These are phyloP conservation scores for Cyclotella kingstonii DNA, from an alignment of 108 stramenopile species.

Conservation along the genomic window DNA sequence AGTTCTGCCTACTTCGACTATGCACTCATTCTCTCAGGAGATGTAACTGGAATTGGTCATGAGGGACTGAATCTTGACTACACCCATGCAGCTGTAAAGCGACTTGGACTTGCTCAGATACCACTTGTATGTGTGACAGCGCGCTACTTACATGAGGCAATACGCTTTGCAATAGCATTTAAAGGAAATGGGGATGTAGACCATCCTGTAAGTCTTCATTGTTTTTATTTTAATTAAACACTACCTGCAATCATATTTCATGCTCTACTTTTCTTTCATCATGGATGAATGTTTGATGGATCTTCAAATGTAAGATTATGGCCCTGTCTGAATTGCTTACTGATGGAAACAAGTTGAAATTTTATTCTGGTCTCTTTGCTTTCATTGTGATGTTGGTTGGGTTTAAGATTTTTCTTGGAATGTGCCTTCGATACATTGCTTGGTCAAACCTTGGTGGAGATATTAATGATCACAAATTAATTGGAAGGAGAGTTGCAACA, in stretches of 20 bases:
- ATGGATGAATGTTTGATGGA: too few relatives aligned
- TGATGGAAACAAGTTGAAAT: slow-evolving; percentile 28
- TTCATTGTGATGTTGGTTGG: slow-evolving; percentile 25
- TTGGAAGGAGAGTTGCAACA: background rate
- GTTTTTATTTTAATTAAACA: too few relatives aligned
- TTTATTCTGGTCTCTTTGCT: slow-evolving; percentile 13
- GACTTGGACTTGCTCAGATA: slow-evolving; percentile 89
- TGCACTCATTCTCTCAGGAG: slow-evolving; percentile 81
- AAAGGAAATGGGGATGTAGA: slow-evolving; percentile 22
- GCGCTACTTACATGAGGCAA: slow-evolving; percentile 74
- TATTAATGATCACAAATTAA: slow-evolving; percentile 3
- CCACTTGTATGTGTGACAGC: slow-evolving; percentile 91
- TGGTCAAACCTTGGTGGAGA: slow-evolving; percentile 30
- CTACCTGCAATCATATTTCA: too few relatives aligned
- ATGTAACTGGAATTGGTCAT: slow-evolving; percentile 86
- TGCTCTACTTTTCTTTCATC: too few relatives aligned
- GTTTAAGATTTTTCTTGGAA: slow-evolving; percentile 28
- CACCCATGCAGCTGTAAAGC: slow-evolving; percentile 90
- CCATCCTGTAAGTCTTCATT: slow-evolving; percentile 28
- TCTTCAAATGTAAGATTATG: too few relatives aligned
- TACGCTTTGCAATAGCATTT: slow-evolving; percentile 55
- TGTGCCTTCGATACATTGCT: slow-evolving; percentile 24
- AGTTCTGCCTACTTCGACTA: slow-evolving; percentile 82
- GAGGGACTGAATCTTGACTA: slow-evolving; percentile 87
- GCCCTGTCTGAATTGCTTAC: slow-evolving; percentile 26